Percentiles rank a stretch among this genome's conserved stretches.
phyloP scores from a whole-genome alignment of 1,284 basidiomycete species.

The Moesziomyces aphidis region DNA sequence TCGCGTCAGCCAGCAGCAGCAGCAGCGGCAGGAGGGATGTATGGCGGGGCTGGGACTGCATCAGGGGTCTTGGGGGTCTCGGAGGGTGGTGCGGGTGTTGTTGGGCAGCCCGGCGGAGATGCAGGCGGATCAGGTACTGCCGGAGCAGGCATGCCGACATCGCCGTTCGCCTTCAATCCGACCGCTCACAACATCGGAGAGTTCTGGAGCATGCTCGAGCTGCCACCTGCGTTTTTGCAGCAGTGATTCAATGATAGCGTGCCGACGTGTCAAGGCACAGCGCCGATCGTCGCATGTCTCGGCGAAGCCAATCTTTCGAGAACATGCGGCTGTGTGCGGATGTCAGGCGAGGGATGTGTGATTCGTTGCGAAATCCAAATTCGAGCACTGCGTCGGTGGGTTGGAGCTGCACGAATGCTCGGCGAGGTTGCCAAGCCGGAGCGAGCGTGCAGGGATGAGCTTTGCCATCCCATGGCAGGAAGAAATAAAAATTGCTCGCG shows the following conservation, averaged over 20 bases:
- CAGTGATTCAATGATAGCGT: not conserved
- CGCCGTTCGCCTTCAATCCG: slow-evolving; percentile 50
- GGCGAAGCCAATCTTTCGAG: too few relatives aligned
- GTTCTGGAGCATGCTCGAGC: slow-evolving; percentile 54
- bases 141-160: slow-evolving; percentile 18
- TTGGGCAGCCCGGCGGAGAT: too few relatives aligned
- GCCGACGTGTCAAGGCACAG: too few relatives aligned
- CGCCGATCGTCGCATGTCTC: too few relatives aligned
- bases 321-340: not conserved
- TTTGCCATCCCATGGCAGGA: too few relatives aligned
- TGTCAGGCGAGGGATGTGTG: not conserved
- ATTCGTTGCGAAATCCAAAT: not conserved
- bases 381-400: not conserved
- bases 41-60: not conserved
- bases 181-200: slow-evolving; percentile 43
- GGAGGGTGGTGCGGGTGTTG: not conserved
- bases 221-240: slow-evolving; percentile 52
- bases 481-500: too few relatives aligned
- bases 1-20: not conserved
- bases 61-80: too few relatives aligned
- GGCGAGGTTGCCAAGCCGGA: not conserved
- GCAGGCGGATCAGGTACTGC: not conserved
- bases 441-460: not conserved
- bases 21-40: not conserved
- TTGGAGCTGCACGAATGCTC: not conserved